phyloP scores from a whole-genome alignment of 2,329 filamentous ascomycete species.

The Pezizomycotina sp. region DNA sequence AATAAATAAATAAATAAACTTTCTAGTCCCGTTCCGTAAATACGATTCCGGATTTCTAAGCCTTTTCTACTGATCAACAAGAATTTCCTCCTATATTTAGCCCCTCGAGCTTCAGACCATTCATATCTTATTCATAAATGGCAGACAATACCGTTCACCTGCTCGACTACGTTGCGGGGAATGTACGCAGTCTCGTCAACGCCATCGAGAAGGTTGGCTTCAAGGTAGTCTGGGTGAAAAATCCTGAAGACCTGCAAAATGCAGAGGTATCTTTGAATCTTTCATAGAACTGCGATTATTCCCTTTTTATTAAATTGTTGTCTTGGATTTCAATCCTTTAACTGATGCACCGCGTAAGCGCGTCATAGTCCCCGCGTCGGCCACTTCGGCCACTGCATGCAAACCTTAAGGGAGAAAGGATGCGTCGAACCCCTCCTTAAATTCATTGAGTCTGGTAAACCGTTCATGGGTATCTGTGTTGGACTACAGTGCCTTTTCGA shows the following conservation, averaged over 20 bases:
- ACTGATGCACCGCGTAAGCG: too few relatives aligned
- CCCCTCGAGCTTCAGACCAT: too few relatives aligned
- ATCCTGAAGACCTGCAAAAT: conserved; percentile 64
- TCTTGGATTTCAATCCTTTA: too few relatives aligned
- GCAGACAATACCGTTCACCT: conserved; percentile 17
- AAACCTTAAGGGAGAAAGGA: conserved; percentile 62
- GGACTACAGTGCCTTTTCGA: conserved; percentile 81
- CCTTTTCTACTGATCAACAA: too few relatives aligned
- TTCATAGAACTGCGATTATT: too few relatives aligned
- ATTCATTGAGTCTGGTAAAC: conserved; percentile 81
- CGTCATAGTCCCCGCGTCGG: conserved; percentile 84
- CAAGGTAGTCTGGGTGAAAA: conserved; percentile 77
- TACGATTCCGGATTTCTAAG: too few relatives aligned
- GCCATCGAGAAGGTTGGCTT: conserved; percentile 93
- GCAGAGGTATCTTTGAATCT: conserved; percentile 50
- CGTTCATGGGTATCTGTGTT: conserved; percentile 96
- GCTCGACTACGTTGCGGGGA: conserved; percentile 83
- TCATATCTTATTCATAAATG: too few relatives aligned
- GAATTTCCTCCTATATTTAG: too few relatives aligned
- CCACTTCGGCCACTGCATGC: conserved; percentile 91
- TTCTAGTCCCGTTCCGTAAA: too few relatives aligned
- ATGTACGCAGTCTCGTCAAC: conserved; percentile 89
- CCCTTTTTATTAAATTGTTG: too few relatives aligned
- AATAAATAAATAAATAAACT: too few relatives aligned
- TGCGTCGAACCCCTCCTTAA: conserved; percentile 67